Conservation (phyloP, 306 rosid species). For the Vigna unguiculata region DNA sequence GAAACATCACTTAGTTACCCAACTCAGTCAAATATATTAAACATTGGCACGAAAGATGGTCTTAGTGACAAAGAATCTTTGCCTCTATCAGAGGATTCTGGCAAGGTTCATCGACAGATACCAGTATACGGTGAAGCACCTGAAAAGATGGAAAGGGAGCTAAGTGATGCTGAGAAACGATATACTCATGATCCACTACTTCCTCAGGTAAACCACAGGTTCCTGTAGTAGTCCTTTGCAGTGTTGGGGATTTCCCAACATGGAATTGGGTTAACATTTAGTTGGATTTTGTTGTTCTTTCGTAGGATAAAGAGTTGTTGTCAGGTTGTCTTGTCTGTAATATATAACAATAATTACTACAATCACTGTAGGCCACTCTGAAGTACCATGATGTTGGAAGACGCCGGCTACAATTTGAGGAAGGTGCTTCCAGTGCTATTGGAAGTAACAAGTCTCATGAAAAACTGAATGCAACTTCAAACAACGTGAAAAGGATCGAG, state of each 20-base stretch:
- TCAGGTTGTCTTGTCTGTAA: conserved; percentile 22
- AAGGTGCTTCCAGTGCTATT: conserved; percentile 44
- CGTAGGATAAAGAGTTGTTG: background rate
- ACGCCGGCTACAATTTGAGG: conserved; percentile 72
- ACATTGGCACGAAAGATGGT: conserved; percentile 32
- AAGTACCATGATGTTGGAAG: conserved; percentile 55
- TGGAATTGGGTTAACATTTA: conserved; percentile 17
- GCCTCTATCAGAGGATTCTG: conserved; percentile 43
- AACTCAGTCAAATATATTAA: conserved; percentile 28
- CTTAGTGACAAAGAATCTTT: conserved; percentile 38
- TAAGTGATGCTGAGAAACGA: no score
- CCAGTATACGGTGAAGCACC: conserved; percentile 32
- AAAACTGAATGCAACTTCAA: conserved; percentile 43
- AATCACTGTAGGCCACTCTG: conserved; percentile 52
- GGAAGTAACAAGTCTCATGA: conserved; percentile 38
- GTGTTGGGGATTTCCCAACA: no score
- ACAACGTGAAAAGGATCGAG: conserved; percentile 37
- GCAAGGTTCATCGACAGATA: conserved; percentile 33
- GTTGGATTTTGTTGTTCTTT: conserved; percentile 1
- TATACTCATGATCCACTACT: conserved; percentile 48
- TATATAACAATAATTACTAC: conserved; percentile 36
- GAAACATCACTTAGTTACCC: conserved; percentile 37
- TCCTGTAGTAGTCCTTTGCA: no score
- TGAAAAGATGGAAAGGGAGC: background rate
- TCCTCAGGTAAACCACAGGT: conserved; percentile 52